These are phyloP conservation scores for Xylariaceae sp. DNA, from an alignment of 2,329 filamentous ascomycete species.

Conservation along the genomic window DNA sequence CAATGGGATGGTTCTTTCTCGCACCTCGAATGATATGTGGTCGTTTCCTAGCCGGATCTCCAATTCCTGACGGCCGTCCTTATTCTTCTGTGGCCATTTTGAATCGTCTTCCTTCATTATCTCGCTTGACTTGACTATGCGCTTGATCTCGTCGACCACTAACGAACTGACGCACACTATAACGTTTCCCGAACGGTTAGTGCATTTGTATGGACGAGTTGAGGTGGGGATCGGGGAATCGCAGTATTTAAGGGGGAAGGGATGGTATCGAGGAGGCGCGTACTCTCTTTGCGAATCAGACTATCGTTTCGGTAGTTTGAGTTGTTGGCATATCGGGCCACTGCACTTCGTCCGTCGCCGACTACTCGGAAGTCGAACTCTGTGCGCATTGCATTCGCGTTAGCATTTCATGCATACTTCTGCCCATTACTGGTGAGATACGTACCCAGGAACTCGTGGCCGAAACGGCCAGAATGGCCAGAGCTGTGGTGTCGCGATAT, in stretches of 20 bases:
- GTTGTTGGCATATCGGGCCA: conserved; percentile 97
- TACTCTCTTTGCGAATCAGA: conserved; percentile 98
- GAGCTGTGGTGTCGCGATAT: conserved; percentile 66
- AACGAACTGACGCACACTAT: conserved; percentile 94
- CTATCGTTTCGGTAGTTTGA: conserved; percentile 99
- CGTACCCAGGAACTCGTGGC: conserved; percentile 94
- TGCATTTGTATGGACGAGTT: neutral
- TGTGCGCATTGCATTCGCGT: conserved; percentile 49
- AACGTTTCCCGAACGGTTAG: conserved; percentile 5
- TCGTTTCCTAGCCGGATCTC: conserved; percentile 94
- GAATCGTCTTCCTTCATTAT: conserved; percentile 99
- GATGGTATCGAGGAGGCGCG: conserved; percentile 44
- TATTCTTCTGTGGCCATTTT: conserved; percentile 99
- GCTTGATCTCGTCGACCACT: conserved; percentile 92
- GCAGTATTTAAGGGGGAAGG: neutral
- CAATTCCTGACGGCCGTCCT: conserved; percentile 94
- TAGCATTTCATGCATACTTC: conserved; percentile 14
- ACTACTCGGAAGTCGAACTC: conserved; percentile 97
- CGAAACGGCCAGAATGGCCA: conserved; percentile 95
- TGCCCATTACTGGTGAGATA: conserved; percentile 5
- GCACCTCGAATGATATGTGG: conserved; percentile 96
- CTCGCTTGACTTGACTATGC: conserved; percentile 95
- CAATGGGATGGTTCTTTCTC: conserved; percentile 31
- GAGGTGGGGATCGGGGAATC: neutral
- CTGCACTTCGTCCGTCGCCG: conserved; percentile 90